A percentile compares a stretch with the other conserved stretches of the same genome.
Conservation (phyloP, 768 basidiomycete genomes). For the Amanita polypyramis region DNA sequence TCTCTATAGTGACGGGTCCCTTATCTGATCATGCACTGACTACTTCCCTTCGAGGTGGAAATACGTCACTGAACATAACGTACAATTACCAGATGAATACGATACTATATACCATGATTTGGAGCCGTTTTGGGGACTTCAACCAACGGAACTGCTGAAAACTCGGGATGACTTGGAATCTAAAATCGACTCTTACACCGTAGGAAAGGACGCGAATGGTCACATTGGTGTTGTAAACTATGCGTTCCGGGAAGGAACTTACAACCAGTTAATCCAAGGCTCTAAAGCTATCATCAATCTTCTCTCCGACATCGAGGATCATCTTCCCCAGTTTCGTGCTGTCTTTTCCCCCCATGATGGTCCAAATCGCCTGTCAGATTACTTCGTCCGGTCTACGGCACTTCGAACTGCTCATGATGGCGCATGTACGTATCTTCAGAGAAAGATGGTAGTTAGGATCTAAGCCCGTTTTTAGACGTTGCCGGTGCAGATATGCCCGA, state of each 20-base stretch:
- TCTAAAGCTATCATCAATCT: slow-evolving; percentile 23
- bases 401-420: slow-evolving; percentile 18
- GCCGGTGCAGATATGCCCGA: slow-evolving; percentile 23
- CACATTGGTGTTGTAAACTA: slow-evolving; percentile 21
- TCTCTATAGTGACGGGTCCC: background rate
- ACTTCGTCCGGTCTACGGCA: slow-evolving; percentile 18
- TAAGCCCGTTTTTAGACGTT: slow-evolving; percentile 14
- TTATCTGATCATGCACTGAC: background rate
- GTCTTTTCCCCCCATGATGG: slow-evolving; percentile 35
- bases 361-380: slow-evolving; percentile 28
- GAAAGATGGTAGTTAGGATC: background rate
- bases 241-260: slow-evolving; percentile 24
- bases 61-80: slow-evolving; percentile 54
- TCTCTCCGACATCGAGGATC: slow-evolving; percentile 26
- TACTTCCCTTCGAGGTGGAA: slow-evolving; percentile 27
- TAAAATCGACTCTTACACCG: slow-evolving; percentile 29
- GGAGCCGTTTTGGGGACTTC: slow-evolving; percentile 73
- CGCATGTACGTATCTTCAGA: slow-evolving; percentile 14
- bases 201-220: slow-evolving; percentile 22
- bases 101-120: slow-evolving; percentile 66
- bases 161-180: slow-evolving; percentile 26
- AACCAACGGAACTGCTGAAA: slow-evolving; percentile 27
- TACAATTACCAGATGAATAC: slow-evolving; percentile 83
- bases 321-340: slow-evolving; percentile 34
- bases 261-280: slow-evolving; percentile 24